Evolutionary conservation across 768 basidiomycete species (phyloP), one percentile per base, ranked within the genome.

Genomic region (Lentinula aciculospora): DNA sequence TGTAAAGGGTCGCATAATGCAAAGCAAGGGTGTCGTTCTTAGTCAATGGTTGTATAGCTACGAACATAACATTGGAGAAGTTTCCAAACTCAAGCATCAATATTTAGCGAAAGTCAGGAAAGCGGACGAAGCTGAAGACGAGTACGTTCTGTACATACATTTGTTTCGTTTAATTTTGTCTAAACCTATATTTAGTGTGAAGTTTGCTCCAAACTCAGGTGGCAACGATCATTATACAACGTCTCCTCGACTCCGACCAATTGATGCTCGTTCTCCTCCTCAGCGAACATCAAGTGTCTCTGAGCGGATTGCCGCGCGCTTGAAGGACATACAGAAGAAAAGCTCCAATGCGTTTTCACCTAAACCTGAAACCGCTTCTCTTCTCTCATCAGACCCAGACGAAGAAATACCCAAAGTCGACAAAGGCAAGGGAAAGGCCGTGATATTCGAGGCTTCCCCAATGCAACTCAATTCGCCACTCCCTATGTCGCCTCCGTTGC

Each of bases 91-190:
- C 61, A 93, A 90, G 71, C 80, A 85, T 53, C 77, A 82, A 55
- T 96, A 96, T 66, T 69, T 92, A 10, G 71, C 78, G 31, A 96
- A 94, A 70, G 86, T 82, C 0, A 82, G 91, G 55, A 81, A 82
- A 39, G 94, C 94, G 15, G 94, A 97, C 64, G 94, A 97, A 66
- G 87, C 88, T 7, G 93, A 93, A 68, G 94, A 97, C 68, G 94
- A 96, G 94, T 96, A 71, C 65, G 92, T 77, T 28, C 2, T n/a
- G 32, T 34, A 5, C 25, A 4, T 39, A 4, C 15, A 23, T 53
- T 27, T 37, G n/a, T 27, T 37, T 0, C 13, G 9, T 8, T 13
- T 8, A 36, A 37, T 37, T 55, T 56, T 60, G 57, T 61, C 60
- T 58, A 37, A 58, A 42, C 45, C 46, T 29, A 57, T 55, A 17